These are phyloP conservation scores for Sporothrix pseudoabietina DNA, from an alignment of 2,329 filamentous ascomycete genomes.

Conservation along the genomic window DNA sequence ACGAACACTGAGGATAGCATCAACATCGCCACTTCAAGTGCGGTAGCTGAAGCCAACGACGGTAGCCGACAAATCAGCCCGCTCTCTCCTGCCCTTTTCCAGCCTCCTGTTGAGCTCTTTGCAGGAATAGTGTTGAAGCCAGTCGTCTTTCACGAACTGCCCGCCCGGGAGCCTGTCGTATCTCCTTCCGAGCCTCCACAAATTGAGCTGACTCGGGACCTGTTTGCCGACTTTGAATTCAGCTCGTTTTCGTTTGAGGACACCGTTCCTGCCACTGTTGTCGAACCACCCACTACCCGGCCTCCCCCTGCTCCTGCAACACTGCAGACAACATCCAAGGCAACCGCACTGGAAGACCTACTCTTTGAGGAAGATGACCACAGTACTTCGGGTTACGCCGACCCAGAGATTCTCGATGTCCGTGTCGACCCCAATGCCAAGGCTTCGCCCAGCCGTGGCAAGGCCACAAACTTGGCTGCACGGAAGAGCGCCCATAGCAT, in stretches of 20 bases:
- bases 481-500: slow-evolving; percentile 26
- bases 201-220: slow-evolving; percentile 28
- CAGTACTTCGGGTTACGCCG: slow-evolving; percentile 41
- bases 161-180: not conserved
- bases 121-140: not conserved
- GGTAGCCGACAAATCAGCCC: not conserved
- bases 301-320: slow-evolving; percentile 39
- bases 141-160: not conserved
- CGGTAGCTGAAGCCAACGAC: not conserved
- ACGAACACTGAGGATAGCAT: not conserved
- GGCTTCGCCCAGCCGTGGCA: slow-evolving; percentile 36
- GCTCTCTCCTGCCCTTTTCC: not conserved
- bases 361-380: slow-evolving; percentile 52
- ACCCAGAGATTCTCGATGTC: slow-evolving; percentile 46
- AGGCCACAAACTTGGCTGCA: not conserved
- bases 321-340: slow-evolving; percentile 52
- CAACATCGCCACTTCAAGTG: not conserved
- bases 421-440: slow-evolving; percentile 51
- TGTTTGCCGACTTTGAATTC: slow-evolving; percentile 39
- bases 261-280: not conserved
- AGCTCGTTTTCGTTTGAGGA: slow-evolving; percentile 44
- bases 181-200: slow-evolving; percentile 26
- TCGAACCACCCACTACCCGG: slow-evolving; percentile 35
- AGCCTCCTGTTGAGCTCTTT: not conserved
- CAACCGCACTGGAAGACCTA: slow-evolving; percentile 51